phyloP scores from a whole-genome alignment of 129 eudicot species.

The Pittosporum tobira region DNA sequence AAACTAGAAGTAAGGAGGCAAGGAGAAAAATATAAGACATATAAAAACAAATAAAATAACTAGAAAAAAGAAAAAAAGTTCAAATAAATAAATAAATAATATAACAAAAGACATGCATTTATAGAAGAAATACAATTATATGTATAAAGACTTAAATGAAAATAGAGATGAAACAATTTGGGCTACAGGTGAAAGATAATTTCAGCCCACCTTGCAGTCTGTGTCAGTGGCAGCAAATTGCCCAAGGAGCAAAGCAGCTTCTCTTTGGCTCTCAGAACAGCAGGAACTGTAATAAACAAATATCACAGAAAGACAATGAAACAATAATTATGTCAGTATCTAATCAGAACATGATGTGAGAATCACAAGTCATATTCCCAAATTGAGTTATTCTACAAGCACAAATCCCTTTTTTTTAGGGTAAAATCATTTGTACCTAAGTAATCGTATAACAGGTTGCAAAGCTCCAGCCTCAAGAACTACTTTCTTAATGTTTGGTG shows the following conservation, averaged over 20 bases:
- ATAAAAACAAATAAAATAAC: too few relatives aligned
- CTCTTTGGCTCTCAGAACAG: slow-evolving; percentile 93
- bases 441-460: slow-evolving; percentile 93
- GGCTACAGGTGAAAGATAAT: not conserved
- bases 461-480: slow-evolving; percentile 96
- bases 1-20: too few relatives aligned
- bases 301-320: not conserved
- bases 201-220: slow-evolving; percentile 76
- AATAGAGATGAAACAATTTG: not conserved
- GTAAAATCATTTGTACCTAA: slow-evolving; percentile 45
- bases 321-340: not conserved
- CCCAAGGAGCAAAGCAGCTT: slow-evolving; percentile 94
- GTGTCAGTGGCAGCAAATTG: slow-evolving; percentile 95
- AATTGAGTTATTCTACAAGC: not conserved
- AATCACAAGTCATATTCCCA: too few relatives aligned
- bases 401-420: too few relatives aligned
- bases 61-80: too few relatives aligned
- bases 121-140: too few relatives aligned
- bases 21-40: too few relatives aligned
- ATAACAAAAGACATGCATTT: too few relatives aligned
- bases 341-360: slow-evolving; percentile 2
- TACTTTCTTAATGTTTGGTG: slow-evolving; percentile 79
- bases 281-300: slow-evolving; percentile 40
- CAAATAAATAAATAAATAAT: too few relatives aligned
- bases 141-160: too few relatives aligned